Percentiles rank a stretch among this genome's conserved stretches.
Conservation (phyloP, 768 basidiomycete genomes). For the Suillus paluster region DNA sequence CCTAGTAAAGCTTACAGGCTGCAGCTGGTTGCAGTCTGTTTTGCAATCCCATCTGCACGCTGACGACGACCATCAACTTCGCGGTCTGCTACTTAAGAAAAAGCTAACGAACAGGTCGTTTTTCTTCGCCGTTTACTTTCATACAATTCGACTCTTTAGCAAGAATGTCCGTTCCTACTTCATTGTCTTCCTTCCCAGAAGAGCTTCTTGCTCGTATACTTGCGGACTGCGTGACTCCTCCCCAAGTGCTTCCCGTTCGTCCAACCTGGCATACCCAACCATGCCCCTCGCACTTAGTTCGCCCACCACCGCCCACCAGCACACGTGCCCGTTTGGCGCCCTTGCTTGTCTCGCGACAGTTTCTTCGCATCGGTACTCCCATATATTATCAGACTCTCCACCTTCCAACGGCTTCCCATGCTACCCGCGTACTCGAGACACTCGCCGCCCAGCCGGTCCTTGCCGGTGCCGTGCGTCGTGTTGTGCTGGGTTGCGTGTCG, state of each 20-base stretch:
- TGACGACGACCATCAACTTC: not conserved
- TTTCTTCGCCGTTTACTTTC: not conserved
- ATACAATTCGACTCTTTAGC: not conserved
- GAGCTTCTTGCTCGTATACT: conserved; percentile 54
- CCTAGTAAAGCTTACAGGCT: not conserved
- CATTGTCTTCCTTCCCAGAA: conserved; percentile 41
- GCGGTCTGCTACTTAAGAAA: not conserved
- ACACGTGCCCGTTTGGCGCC: conserved; percentile 38
- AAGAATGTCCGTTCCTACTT: not conserved
- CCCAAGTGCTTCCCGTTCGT: conserved; percentile 22
- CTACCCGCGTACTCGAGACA: conserved; percentile 40
- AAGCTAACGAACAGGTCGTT: not conserved
- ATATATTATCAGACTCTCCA: conserved; percentile 59
- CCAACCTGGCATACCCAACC: conserved; percentile 28
- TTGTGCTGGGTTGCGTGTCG: conserved; percentile 49
- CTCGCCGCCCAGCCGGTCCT: conserved; percentile 44
- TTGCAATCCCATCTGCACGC: not conserved
- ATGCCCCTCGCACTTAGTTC: conserved; percentile 12
- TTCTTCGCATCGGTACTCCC: conserved; percentile 60
- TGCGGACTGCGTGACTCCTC: conserved; percentile 31
- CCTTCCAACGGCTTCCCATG: conserved; percentile 45
- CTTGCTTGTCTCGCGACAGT: conserved; percentile 54
- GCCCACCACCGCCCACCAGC: conserved; percentile 10
- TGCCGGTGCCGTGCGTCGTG: conserved; percentile 42
- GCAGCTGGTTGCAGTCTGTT: not conserved